A percentile compares a stretch with the other conserved stretches of the same genome.
These are phyloP conservation scores for Coleophoma cylindrospora DNA, from an alignment of 2,329 filamentous ascomycete species.

Conservation along the genomic window DNA sequence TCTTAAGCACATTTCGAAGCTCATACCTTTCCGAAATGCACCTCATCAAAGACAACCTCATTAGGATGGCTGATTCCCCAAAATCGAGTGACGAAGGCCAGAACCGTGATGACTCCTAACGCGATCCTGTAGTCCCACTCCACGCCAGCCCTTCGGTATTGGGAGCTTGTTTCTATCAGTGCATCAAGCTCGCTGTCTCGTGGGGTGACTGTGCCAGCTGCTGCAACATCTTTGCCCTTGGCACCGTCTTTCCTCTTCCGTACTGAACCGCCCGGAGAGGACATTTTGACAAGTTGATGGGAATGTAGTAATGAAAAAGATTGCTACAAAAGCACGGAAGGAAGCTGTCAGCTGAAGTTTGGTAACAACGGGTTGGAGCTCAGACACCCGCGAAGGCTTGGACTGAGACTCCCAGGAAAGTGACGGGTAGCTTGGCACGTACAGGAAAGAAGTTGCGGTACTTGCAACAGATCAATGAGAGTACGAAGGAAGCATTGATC, in stretches of 20 bases:
- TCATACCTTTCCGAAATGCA: constrained; percentile 96
- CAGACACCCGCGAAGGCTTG: background rate
- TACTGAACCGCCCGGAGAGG: constrained; percentile 23
- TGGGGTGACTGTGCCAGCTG: constrained; percentile 19
- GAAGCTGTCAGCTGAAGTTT: constrained; percentile 15
- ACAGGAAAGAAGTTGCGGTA: background rate
- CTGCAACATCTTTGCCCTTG: constrained; percentile 42
- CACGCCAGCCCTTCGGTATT: constrained; percentile 37
- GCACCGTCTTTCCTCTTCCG: constrained; percentile 37
- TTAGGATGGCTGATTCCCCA: constrained; percentile 94
- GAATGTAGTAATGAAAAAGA: constrained; percentile 9
- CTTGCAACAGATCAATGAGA: constrained; percentile 12
- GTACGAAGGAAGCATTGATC: constrained; percentile 22
- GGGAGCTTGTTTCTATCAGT: constrained; percentile 36
- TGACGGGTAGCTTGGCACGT: too few species aligned
- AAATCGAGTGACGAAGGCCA: constrained; percentile 90
- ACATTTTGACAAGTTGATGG: constrained; percentile 15
- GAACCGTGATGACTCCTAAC: constrained; percentile 68
- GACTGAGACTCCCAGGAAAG: too few species aligned
- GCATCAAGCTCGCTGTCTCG: constrained; percentile 42
- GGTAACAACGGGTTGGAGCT: constrained; percentile 1
- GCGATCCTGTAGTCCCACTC: constrained; percentile 84
- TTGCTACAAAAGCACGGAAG: constrained; percentile 1
- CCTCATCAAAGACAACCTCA: constrained; percentile 97
- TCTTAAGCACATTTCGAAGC: background rate